These are phyloP conservation scores for Sarocladium kiliense DNA, from an alignment of 2,329 filamentous ascomycete genomes.

Conservation along the genomic window DNA sequence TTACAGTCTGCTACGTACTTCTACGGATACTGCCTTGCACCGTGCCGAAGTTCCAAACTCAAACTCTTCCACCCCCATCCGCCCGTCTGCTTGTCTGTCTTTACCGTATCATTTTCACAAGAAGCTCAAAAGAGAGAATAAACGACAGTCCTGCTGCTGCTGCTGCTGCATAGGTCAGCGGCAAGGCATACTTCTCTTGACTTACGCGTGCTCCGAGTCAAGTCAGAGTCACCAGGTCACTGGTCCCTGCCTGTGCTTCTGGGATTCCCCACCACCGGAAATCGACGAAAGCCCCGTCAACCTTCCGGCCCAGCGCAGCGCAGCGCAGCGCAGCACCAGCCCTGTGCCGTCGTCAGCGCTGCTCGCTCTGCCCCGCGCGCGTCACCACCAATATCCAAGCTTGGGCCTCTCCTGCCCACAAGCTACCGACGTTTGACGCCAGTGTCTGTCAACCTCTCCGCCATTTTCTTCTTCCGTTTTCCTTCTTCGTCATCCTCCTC, in stretches of 20 bases:
- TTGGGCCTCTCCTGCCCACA: conserved; percentile 4
- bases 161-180: not conserved
- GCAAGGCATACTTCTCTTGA: not conserved
- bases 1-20: not conserved
- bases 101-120: not conserved
- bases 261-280: too few relatives aligned
- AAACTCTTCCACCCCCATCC: not conserved
- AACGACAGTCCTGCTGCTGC: not conserved
- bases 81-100: not conserved
- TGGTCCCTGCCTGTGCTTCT: too few relatives aligned
- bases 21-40: not conserved
- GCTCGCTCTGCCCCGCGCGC: conserved; percentile 3
- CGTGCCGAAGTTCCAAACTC: not conserved
- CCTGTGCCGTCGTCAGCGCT: conserved; percentile 7
- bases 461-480: not conserved
- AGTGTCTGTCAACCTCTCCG: not conserved
- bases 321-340: too few relatives aligned
- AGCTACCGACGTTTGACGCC: not conserved
- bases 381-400: conserved; percentile 6
- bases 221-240: not conserved
- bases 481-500: not conserved
- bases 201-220: not conserved
- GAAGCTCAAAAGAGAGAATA: not conserved
- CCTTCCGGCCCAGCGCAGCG: too few relatives aligned
- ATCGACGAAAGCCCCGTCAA: not conserved